Evolutionary conservation across 352 stramenopile species (phyloP).

Genomic region (Globisporangium paddicum): DNA sequence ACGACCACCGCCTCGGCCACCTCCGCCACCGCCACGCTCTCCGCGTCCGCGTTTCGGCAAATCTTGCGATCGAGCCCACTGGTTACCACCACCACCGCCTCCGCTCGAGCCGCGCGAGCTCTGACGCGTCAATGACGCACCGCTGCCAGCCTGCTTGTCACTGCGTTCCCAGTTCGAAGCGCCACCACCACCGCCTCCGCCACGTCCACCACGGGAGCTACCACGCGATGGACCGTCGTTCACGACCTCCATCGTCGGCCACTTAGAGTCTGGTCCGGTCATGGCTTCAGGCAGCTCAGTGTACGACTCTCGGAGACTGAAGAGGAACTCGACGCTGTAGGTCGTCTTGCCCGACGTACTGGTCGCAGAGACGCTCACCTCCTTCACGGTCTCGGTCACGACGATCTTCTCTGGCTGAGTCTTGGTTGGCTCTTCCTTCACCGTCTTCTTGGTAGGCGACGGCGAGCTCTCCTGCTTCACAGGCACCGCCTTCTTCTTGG

Average conservation of each 20-base stretch:
- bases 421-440: conserved; percentile 8
- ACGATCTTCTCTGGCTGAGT: conserved; percentile 3
- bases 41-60: conserved; percentile 48
- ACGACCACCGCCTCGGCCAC: conserved; percentile 33
- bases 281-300: conserved; percentile 41
- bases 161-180: conserved; percentile 52
- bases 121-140: conserved; percentile 30
- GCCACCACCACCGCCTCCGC: conserved; percentile 17
- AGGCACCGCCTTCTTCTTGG: conserved; percentile 2
- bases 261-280: conserved; percentile 36
- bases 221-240: conserved; percentile 48
- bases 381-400: conserved; percentile 12
- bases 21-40: conserved; percentile 30
- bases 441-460: conserved; percentile 3
- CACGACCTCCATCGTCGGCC: conserved; percentile 66
- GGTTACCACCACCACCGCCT: conserved; percentile 24
- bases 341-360: conserved; percentile 40
- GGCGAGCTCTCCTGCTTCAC: conserved; percentile 4
- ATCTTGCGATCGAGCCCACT: conserved; percentile 73
- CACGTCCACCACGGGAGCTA: conserved; percentile 35
- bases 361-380: conserved; percentile 28
- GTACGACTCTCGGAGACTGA: conserved; percentile 57
- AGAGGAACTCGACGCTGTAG: conserved; percentile 54
- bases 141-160: conserved; percentile 40
- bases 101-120: conserved; percentile 32